Conservation (phyloP, 352 stramenopile genomes). For the Blastocystis hominis region DNA sequence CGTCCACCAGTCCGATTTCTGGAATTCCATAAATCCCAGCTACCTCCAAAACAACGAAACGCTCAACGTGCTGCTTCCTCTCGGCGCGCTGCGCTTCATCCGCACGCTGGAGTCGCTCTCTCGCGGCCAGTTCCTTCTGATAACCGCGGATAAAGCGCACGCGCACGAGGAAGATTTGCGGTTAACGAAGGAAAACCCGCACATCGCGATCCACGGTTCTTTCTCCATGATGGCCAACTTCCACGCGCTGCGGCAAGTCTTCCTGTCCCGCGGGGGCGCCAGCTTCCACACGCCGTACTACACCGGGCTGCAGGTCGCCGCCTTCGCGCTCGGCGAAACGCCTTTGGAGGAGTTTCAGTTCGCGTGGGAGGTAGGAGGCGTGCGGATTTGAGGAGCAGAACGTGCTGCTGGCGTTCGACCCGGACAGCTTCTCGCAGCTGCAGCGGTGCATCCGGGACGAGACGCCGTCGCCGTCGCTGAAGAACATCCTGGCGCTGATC, state of each 20-base stretch:
- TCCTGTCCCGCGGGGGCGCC: not conserved
- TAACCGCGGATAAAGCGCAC: slow-evolving; percentile 56
- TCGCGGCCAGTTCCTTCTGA: slow-evolving; percentile 42
- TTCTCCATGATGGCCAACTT: slow-evolving; percentile 60
- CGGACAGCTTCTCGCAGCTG: slow-evolving; percentile 52
- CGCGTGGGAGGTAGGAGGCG: not conserved
- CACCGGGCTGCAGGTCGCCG: slow-evolving; percentile 29
- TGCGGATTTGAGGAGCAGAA: not conserved
- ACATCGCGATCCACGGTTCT: slow-evolving; percentile 58
- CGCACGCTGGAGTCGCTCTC: not conserved
- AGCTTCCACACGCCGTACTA: slow-evolving; percentile 59
- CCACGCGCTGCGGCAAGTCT: slow-evolving; percentile 44
- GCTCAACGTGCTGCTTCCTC: slow-evolving; percentile 45
- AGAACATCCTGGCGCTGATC: slow-evolving; percentile 56
- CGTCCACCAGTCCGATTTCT: not conserved
- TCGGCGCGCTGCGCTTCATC: slow-evolving; percentile 33
- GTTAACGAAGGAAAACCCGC: slow-evolving; percentile 33
- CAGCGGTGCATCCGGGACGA: slow-evolving; percentile 57
- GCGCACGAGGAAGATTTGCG: slow-evolving; percentile 57
- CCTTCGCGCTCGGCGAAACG: not conserved
- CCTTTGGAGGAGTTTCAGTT: slow-evolving; percentile 8
- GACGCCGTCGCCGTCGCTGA: slow-evolving; percentile 46
- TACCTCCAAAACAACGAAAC: not conserved
- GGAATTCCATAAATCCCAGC: not conserved
- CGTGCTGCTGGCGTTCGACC: slow-evolving; percentile 48